Conservation (phyloP, 2,329 filamentous ascomycete species). For the Hypoxylon sp. region DNA sequence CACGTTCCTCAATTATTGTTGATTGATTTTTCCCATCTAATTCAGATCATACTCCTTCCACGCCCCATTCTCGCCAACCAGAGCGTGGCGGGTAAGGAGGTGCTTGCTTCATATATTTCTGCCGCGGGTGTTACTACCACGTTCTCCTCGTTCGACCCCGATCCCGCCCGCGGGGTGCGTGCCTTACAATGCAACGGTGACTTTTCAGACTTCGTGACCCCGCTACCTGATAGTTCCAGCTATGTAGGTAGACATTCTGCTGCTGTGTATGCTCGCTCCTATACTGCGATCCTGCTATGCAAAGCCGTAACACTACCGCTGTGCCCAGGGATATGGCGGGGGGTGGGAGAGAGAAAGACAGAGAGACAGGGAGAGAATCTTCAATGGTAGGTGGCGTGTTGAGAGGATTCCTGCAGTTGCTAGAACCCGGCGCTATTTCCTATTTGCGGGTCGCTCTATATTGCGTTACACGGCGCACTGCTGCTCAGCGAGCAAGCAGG, state of each 20-base stretch:
- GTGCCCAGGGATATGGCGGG: background rate
- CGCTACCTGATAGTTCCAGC: constrained; percentile 20
- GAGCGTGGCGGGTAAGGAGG: constrained; percentile 39
- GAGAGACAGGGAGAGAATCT: background rate
- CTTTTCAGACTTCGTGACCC: constrained; percentile 22
- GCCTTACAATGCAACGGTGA: constrained; percentile 39
- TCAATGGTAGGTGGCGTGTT: constrained; percentile 20
- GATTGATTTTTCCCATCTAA: constrained; percentile 29
- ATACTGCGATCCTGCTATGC: constrained; percentile 13
- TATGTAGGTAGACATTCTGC: background rate
- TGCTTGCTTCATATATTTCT: constrained; percentile 37
- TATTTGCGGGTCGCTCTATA: constrained; percentile 36
- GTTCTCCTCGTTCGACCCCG: constrained; percentile 27
- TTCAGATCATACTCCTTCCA: constrained; percentile 32
- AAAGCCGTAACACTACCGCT: background rate
- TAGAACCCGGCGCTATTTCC: constrained; percentile 37
- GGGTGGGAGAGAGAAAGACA: too few relatives aligned
- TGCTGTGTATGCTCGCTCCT: background rate
- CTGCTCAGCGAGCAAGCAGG: constrained; percentile 14
- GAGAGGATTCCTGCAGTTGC: constrained; percentile 41
- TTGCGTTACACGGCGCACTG: constrained; percentile 40
- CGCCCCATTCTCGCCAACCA: constrained; percentile 36
- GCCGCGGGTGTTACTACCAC: constrained; percentile 41
- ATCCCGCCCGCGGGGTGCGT: constrained; percentile 42
- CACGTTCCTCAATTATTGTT: constrained; percentile 28